These are phyloP conservation scores for Phylloporus sp. DNA, from an alignment of 768 basidiomycete species.

Conservation along the genomic window DNA sequence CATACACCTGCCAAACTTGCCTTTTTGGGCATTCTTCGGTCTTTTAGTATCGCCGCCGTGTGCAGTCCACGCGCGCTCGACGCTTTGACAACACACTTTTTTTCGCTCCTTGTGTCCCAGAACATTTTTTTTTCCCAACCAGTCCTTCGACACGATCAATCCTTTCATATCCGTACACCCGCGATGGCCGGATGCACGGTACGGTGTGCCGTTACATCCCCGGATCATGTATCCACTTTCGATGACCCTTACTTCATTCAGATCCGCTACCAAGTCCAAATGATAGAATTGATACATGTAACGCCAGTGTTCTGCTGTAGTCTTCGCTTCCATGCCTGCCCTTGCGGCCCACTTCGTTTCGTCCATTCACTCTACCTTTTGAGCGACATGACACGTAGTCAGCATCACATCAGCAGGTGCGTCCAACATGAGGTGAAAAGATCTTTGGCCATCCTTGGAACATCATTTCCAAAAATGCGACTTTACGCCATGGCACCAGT, in stretches of 20 bases:
- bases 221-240: slow-evolving; percentile 26
- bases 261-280: slow-evolving; percentile 6
- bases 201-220: slow-evolving; percentile 22
- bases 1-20: slow-evolving; percentile 10
- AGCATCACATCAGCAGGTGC: slow-evolving; percentile 29
- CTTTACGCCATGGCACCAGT: slow-evolving; percentile 20
- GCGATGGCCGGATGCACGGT: slow-evolving; percentile 26
- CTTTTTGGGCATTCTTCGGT: slow-evolving; percentile 6
- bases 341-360: slow-evolving; percentile 22
- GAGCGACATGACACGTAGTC: slow-evolving; percentile 25
- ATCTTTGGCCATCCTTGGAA: slow-evolving; percentile 29
- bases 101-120: slow-evolving; percentile 2
- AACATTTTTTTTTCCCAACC: slow-evolving; percentile 17
- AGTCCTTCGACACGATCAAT: slow-evolving; percentile 13
- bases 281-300: slow-evolving; percentile 12
- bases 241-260: slow-evolving; percentile 9
- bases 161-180: slow-evolving; percentile 32
- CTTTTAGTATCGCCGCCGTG: slow-evolving; percentile 3
- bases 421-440: slow-evolving; percentile 29
- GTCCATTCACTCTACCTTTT: slow-evolving; percentile 19
- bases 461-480: slow-evolving; percentile 21
- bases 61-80: slow-evolving; percentile 2
- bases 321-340: slow-evolving; percentile 23
- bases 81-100: neutral
- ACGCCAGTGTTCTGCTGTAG: slow-evolving; percentile 15